These are phyloP conservation scores for Aspergillus indologenus DNA, from an alignment of 495 filamentous ascomycete genomes.

Conservation along the genomic window DNA sequence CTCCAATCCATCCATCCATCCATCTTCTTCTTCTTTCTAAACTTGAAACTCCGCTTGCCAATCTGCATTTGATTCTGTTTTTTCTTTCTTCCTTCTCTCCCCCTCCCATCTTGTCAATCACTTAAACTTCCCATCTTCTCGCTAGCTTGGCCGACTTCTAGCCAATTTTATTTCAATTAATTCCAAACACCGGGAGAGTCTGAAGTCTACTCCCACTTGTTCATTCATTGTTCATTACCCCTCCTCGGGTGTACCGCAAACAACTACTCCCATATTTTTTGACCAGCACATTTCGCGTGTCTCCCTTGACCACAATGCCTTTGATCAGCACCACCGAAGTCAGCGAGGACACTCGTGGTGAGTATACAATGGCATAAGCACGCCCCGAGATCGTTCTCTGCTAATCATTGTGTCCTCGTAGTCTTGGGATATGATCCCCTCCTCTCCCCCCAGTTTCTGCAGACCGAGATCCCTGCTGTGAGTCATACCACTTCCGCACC, in stretches of 20 bases:
- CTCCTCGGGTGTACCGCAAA: too few species aligned
- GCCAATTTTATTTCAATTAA: too few species aligned
- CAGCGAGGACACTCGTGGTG: conserved; percentile 55
- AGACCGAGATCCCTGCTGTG: conserved; percentile 82
- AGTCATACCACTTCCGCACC: conserved; percentile 35
- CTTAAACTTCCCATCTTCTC: neutral
- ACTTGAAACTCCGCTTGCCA: too few species aligned
- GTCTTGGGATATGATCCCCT: conserved; percentile 95
- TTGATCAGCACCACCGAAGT: conserved; percentile 46
- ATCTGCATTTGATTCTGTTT: too few species aligned
- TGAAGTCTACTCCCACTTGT: conserved; percentile 9
- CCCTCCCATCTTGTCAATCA: neutral
- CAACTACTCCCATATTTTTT: neutral
- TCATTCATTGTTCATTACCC: too few species aligned
- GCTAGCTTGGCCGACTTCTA: too few species aligned
- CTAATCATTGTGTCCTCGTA: conserved; percentile 32
- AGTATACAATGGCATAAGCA: conserved; percentile 10
- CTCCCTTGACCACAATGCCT: conserved; percentile 39
- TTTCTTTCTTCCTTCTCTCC: neutral
- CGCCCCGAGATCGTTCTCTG: neutral
- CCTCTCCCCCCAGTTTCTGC: conserved; percentile 83
- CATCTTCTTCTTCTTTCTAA: neutral
- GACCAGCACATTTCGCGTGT: neutral
- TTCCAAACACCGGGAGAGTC: conserved; percentile 1
- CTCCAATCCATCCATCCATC: neutral